phyloP scores from a whole-genome alignment of 1,284 basidiomycete genomes.

The Papiliotrema laurentii region DNA sequence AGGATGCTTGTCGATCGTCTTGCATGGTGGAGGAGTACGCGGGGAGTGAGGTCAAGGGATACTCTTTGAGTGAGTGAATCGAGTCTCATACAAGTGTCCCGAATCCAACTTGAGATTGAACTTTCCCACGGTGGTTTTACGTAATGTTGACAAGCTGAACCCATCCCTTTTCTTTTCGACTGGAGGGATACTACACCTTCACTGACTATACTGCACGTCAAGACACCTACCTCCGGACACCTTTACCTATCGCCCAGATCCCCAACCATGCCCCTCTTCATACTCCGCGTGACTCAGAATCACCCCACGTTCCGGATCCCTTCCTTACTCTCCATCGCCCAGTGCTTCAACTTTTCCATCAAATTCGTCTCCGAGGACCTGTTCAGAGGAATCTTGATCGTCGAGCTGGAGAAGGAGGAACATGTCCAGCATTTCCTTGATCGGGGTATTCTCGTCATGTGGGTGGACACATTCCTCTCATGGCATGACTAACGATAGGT shows the following conservation, averaged over 20 bases:
- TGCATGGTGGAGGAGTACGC: too few species aligned
- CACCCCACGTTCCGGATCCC: constrained; percentile 77
- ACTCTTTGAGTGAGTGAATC: too few species aligned
- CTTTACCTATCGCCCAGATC: not conserved
- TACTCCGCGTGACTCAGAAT: constrained; percentile 71
- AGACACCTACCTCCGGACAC: not conserved
- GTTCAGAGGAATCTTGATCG: constrained; percentile 60
- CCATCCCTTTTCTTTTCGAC: not conserved
- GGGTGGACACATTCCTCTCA: constrained; percentile 21
- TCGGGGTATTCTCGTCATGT: constrained; percentile 82
- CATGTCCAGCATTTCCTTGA: constrained; percentile 68
- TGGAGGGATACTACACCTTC: not conserved
- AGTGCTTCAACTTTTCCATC: constrained; percentile 38
- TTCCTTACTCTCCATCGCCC: constrained; percentile 55
- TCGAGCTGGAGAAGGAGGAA: constrained; percentile 65
- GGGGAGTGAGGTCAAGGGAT: too few species aligned
- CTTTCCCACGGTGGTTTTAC: constrained; percentile 7
- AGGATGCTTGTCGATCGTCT: too few species aligned
- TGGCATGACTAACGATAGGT: constrained; percentile 51
- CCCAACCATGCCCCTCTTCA: constrained; percentile 51
- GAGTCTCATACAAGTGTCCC: not conserved
- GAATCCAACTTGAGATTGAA: not conserved
- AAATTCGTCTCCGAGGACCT: constrained; percentile 34
- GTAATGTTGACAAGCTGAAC: constrained; percentile 5
- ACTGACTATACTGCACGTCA: too few species aligned